Evolutionary conservation across 2,329 filamentous ascomycete species (phyloP), one percentile per base, ranked within the genome.

Genomic region (Aspergillus pseudoglaucus): DNA sequence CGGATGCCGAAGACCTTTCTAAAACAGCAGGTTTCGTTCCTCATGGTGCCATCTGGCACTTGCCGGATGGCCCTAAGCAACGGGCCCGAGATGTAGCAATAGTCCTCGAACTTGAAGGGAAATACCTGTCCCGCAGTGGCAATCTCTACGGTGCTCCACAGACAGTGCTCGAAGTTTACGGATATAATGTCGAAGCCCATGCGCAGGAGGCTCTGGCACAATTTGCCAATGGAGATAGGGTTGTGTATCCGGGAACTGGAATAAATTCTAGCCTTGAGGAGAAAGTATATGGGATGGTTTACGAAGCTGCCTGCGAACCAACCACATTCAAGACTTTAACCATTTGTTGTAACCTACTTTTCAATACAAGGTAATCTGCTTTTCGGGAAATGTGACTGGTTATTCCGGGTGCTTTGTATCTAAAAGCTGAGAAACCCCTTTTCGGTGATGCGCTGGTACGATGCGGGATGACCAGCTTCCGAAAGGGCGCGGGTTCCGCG

Each of bases 61-160:
- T 75, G 38, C 47, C 63, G 0, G 72, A 75, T 49, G 73, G 73
- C 0, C 66, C 69, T 0, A 51, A 64, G 38, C 73, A 75, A 55
- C 42, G 60, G 48, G 71, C 72, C 0, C 56, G 73, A 22, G 73
- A 75, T 50, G 60, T 48, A 6, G 70, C 66, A 0, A 75, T 74
- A 69, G 27, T 48, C 2, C 58, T 68, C 0, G 73, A 76, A 48
- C 67, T 71, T 0, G 57, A 68, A 12, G 70, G 70, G 0, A 42
- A 50, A 10, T 57, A 55, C 0, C 74, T 40, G 39, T 53, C 1
- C 1, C 59, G 62, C 35, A 77, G 73, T 41, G 60, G 73, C 0
- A 76, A 77, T 46, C 73, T 76, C 57, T 77, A 73, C 73, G 73
- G 66, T 44, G 74, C 77, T 55, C 73, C 71, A 0, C 57, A 67